These are phyloP conservation scores for Phytophthora capsici DNA, from an alignment of 352 stramenopile genomes.

Conservation along the genomic window DNA sequence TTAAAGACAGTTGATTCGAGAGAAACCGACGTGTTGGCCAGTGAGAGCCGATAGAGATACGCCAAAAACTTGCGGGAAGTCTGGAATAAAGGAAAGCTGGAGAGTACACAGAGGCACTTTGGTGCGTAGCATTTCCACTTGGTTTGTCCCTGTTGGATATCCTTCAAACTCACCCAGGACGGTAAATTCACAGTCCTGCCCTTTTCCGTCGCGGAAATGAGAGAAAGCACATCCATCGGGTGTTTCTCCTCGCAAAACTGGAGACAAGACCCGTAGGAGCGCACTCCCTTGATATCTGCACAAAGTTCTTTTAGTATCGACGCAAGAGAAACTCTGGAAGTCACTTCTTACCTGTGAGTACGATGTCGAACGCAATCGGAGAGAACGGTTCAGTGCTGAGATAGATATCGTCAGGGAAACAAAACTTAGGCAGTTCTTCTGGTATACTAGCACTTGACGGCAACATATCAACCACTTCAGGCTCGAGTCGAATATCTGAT, in stretches of 20 bases:
- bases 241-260: slow-evolving; percentile 73
- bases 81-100: slow-evolving; percentile 59
- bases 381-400: slow-evolving; percentile 48
- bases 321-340: neutral
- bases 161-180: slow-evolving; percentile 71
- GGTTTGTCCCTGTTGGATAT: slow-evolving; percentile 68
- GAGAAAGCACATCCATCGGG: slow-evolving; percentile 62
- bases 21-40: slow-evolving; percentile 28
- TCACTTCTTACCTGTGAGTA: slow-evolving; percentile 57
- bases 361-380: slow-evolving; percentile 66
- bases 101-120: slow-evolving; percentile 73
- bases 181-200: slow-evolving; percentile 54
- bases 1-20: slow-evolving; percentile 65
- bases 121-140: slow-evolving; percentile 65
- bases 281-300: slow-evolving; percentile 63
- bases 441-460: slow-evolving; percentile 51
- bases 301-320: neutral
- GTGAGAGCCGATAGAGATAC: slow-evolving; percentile 58
- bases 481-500: slow-evolving; percentile 57
- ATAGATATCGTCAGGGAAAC: slow-evolving; percentile 65
- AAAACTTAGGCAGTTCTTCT: slow-evolving; percentile 78
- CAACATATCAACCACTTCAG: slow-evolving; percentile 58
- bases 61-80: slow-evolving; percentile 55
- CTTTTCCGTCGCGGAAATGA: slow-evolving; percentile 59
- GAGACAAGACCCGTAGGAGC: slow-evolving; percentile 64